Conservation (phyloP, 805 yeast genomes). For the Yarrowia hollandica region DNA sequence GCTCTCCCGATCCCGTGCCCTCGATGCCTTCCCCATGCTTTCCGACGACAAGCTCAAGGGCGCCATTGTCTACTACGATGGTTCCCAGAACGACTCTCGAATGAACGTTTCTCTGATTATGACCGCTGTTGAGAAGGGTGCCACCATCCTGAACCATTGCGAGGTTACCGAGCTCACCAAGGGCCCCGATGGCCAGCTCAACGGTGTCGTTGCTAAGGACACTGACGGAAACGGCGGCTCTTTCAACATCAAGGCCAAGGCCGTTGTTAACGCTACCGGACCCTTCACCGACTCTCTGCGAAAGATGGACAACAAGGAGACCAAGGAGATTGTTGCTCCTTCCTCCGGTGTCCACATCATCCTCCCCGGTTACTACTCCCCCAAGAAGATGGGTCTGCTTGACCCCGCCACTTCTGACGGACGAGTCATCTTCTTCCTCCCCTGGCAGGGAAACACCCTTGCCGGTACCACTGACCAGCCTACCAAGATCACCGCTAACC, state of each 20-base stretch:
- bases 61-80: conserved; percentile 92
- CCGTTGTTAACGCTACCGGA: conserved; percentile 90
- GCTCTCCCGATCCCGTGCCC: conserved; percentile 63
- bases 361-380: conserved; percentile 89
- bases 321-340: conserved; percentile 83
- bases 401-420: conserved; percentile 95
- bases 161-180: conserved; percentile 76
- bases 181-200: conserved; percentile 56
- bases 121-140: conserved; percentile 84
- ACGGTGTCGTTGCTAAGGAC: conserved; percentile 77
- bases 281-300: conserved; percentile 84
- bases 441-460: conserved; percentile 96
- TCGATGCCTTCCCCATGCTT: conserved; percentile 81
- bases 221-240: conserved; percentile 45
- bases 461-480: conserved; percentile 98
- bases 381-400: conserved; percentile 79
- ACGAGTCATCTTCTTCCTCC: conserved; percentile 93
- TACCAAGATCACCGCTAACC: conserved; percentile 47
- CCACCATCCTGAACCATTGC: conserved; percentile 83
- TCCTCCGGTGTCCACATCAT: conserved; percentile 92
- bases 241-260: conserved; percentile 70
- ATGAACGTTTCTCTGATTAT: conserved; percentile 83
- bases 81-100: conserved; percentile 89
- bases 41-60: conserved; percentile 79
- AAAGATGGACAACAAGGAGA: conserved; percentile 70